Conservation (phyloP, 441 rosid genomes). For the Erodium texanum region DNA sequence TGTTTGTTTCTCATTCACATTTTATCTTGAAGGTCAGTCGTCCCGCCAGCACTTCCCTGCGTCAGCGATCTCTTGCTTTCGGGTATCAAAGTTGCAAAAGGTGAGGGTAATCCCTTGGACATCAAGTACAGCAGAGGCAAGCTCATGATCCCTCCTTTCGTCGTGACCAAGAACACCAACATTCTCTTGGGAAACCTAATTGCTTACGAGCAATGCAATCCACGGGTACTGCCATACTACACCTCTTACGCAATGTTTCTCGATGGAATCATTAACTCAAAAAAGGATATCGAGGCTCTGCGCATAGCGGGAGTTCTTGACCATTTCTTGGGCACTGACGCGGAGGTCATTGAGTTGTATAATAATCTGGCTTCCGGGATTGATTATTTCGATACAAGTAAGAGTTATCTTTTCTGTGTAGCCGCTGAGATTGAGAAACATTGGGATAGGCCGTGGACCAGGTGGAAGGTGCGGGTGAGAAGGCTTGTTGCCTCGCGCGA, state of each 20-base stretch:
- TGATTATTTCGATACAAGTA: neutral
- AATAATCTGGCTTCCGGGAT: neutral
- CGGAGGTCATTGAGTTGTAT: neutral
- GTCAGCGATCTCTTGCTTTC: neutral
- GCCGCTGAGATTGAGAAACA: neutral
- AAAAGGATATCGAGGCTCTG: neutral
- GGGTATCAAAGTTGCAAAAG: neutral
- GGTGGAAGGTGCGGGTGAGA: neutral
- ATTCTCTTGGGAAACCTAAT: neutral
- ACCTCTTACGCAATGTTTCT: neutral
- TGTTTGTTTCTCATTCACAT: no score
- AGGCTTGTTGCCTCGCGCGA: neutral
- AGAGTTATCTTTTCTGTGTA: neutral
- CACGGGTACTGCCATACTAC: neutral
- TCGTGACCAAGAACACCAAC: neutral
- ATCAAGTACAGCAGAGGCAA: neutral
- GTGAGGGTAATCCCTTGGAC: neutral
- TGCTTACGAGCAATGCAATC: neutral
- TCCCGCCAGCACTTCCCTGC: neutral
- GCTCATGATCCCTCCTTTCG: neutral
- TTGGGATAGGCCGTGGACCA: neutral
- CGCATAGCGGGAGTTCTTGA: neutral
- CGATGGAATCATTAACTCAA: neutral
- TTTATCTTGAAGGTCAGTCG: no score
- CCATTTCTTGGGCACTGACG: neutral